These are phyloP conservation scores for Immersiporthe knoxdaviesiana DNA, from an alignment of 2,329 filamentous ascomycete species.

Conservation along the genomic window DNA sequence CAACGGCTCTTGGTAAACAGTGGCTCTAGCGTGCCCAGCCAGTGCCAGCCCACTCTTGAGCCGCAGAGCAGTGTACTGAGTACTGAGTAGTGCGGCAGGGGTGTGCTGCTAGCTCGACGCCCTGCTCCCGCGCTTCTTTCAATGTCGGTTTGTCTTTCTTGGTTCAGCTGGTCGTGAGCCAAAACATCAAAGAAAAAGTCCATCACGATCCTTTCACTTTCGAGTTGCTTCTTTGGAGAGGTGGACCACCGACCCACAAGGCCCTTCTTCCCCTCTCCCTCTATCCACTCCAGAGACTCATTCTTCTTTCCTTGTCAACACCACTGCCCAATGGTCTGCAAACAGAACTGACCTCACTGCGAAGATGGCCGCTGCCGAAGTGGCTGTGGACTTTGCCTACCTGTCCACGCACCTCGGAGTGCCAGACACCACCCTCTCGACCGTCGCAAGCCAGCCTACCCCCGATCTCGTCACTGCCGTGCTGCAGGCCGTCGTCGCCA, in stretches of 20 bases:
- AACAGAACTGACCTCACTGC: slow-evolving; percentile 27
- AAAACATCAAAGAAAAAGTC: slow-evolving; percentile 21
- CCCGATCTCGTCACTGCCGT: slow-evolving; percentile 76
- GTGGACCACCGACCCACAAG: background rate
- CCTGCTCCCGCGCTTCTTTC: slow-evolving; percentile 5
- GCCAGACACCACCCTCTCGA: slow-evolving; percentile 64
- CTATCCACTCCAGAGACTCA: background rate
- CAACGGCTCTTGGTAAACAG: background rate
- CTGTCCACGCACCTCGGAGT: slow-evolving; percentile 73
- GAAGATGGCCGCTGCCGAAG: slow-evolving; percentile 60
- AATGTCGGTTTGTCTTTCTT: slow-evolving; percentile 7
- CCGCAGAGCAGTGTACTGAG: background rate
- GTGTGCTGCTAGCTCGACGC: slow-evolving; percentile 10
- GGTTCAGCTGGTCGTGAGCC: slow-evolving; percentile 4
- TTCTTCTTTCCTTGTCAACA: background rate
- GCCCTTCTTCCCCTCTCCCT: background rate
- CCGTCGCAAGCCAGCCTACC: slow-evolving; percentile 70
- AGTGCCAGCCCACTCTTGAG: background rate
- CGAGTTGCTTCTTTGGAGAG: background rate
- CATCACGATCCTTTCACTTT: slow-evolving; percentile 6
- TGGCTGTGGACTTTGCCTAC: slow-evolving; percentile 69
- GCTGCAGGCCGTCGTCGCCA: slow-evolving; percentile 73
- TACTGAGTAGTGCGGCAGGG: slow-evolving; percentile 9
- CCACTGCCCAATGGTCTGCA: slow-evolving; percentile 24
- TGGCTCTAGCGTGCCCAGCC: no score